Evolutionary conservation across 768 basidiomycete species (phyloP).

Genomic region (Leccinellum rugosiceps): DNA sequence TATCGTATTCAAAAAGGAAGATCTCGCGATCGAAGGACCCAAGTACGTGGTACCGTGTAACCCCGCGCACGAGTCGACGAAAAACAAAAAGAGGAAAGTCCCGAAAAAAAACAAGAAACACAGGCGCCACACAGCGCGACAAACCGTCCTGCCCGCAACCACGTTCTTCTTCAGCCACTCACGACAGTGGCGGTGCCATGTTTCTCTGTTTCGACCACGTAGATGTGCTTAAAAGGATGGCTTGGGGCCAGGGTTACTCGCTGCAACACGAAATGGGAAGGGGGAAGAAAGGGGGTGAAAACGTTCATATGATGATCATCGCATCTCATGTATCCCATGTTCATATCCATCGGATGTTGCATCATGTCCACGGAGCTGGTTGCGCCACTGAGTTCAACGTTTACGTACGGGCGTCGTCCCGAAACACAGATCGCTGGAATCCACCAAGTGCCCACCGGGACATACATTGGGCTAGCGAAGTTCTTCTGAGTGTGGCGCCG

Average conservation of each 20-base stretch:
- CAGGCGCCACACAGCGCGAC: constrained; percentile 17
- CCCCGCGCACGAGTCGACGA: background rate
- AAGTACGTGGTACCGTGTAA: background rate
- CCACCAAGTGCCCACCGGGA: background rate
- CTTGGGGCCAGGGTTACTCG: background rate
- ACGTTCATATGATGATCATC: background rate
- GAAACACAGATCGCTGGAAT: background rate
- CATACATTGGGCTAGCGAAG: background rate
- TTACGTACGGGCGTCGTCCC: constrained; percentile 15
- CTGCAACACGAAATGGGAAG: background rate
- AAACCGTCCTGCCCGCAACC: constrained; percentile 15
- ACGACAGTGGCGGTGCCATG: constrained; percentile 14
- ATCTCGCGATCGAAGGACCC: constrained; percentile 4
- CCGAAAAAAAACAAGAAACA: constrained; percentile 1
- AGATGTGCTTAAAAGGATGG: background rate
- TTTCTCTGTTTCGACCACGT: constrained; percentile 4
- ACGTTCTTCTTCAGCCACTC: constrained; percentile 22
- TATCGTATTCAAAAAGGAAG: background rate
- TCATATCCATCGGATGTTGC: background rate
- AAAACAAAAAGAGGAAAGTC: background rate
- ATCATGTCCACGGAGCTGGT: constrained; percentile 14
- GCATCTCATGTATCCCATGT: background rate
- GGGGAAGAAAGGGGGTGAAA: background rate
- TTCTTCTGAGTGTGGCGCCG: constrained; percentile 2
- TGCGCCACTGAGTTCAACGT: constrained; percentile 9